These are phyloP conservation scores for Phoenix dactylifera DNA, from an alignment of 176 grass and related monocot species.

Conservation along the genomic window DNA sequence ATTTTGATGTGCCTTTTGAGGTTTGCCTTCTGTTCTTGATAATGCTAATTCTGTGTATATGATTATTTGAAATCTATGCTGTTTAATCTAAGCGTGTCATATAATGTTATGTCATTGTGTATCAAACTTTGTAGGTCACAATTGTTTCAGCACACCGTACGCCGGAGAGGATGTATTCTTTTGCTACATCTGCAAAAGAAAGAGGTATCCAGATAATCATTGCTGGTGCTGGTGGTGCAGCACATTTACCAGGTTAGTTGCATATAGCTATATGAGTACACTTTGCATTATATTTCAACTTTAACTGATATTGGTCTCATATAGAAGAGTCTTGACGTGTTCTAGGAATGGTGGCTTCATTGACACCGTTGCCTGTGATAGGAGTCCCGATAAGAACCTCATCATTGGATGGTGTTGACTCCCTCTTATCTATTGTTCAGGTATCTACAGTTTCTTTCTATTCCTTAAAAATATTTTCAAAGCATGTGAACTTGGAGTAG, in stretches of 20 bases:
- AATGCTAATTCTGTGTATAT: no score
- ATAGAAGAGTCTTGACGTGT: slow-evolving; percentile 2
- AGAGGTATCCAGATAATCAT: slow-evolving; percentile 80
- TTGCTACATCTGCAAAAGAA: slow-evolving; percentile 60
- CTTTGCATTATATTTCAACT: not conserved
- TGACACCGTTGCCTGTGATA: slow-evolving; percentile 62
- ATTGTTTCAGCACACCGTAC: slow-evolving; percentile 91
- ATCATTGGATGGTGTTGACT: slow-evolving; percentile 59
- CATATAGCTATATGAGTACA: not conserved
- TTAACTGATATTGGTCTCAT: not conserved
- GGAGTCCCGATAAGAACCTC: slow-evolving; percentile 64
- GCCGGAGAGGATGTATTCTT: slow-evolving; percentile 70
- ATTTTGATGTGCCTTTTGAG: slow-evolving; percentile 66
- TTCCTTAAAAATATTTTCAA: no score
- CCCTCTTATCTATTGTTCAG: slow-evolving; percentile 91
- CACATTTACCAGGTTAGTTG: slow-evolving; percentile 78
- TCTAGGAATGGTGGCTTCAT: slow-evolving; percentile 87
- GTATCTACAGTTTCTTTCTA: slow-evolving; percentile 20
- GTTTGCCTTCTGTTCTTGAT: slow-evolving; percentile 26
- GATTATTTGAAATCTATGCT: not conserved
- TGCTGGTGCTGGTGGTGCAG: slow-evolving; percentile 82
- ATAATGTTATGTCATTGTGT: slow-evolving; percentile 8
- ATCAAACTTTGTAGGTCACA: slow-evolving; percentile 48
- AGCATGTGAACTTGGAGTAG: no score
- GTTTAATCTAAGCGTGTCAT: not conserved